phyloP scores from a whole-genome alignment of 208 protist genomes.

The Dictyostelium gargantuum region DNA sequence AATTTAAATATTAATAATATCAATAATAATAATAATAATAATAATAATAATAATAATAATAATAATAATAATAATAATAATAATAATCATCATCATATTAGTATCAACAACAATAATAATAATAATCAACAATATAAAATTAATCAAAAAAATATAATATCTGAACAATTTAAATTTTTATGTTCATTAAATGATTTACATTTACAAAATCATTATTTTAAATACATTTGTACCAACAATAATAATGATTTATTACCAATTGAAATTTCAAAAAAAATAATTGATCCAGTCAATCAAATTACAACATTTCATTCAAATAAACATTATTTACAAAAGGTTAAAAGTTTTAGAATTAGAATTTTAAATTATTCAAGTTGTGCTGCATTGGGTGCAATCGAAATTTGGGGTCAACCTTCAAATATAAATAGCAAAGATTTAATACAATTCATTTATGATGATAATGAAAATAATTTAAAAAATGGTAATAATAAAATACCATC shows the following conservation, averaged over 20 bases:
- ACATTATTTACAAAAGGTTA: constrained; percentile 21
- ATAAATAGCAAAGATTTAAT: not conserved
- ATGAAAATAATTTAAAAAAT: not conserved
- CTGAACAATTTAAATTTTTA: constrained; percentile 43
- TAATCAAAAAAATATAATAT: not conserved
- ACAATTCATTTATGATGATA: not conserved
- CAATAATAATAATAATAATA: not conserved
- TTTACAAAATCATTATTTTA: not conserved
- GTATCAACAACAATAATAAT: not conserved
- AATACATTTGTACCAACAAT: not conserved
- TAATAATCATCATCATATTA: not conserved
- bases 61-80: not conserved
- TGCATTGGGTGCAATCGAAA: constrained; percentile 7
- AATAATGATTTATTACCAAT: not conserved
- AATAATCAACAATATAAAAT: not conserved
- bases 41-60: not conserved
- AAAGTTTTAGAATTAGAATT: constrained; percentile 38
- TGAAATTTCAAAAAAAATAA: not conserved
- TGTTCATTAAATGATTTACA: constrained; percentile 1
- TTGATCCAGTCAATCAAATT: not conserved
- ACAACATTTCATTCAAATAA: constrained; percentile 34
- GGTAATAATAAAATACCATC: not conserved
- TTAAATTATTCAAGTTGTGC: constrained; percentile 24
- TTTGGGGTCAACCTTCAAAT: constrained; percentile 16
- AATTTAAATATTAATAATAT: not conserved